Conservation (phyloP, 768 basidiomycete genomes). For the Stropharia rugosoannulata region DNA sequence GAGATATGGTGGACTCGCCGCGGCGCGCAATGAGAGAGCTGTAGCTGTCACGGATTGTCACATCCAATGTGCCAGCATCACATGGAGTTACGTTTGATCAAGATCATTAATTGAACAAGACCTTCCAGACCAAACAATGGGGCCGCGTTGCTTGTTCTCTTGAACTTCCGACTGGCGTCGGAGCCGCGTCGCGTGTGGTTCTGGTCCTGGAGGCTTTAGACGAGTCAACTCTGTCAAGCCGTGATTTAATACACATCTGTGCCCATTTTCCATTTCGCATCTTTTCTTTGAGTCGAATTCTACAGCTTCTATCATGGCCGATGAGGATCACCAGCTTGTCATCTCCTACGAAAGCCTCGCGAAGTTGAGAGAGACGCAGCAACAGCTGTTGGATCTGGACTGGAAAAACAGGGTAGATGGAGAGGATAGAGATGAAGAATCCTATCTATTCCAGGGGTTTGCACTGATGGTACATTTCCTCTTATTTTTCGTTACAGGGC, state of each 20-base stretch:
- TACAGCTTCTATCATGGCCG: constrained; percentile 9
- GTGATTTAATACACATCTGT: not conserved
- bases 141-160: no score
- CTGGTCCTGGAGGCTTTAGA: not conserved
- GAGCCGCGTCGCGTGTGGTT: not conserved
- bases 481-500: not conserved
- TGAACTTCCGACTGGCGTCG: not conserved
- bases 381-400: constrained; percentile 47
- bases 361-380: constrained; percentile 57
- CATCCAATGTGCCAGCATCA: no score
- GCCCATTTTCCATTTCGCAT: no score
- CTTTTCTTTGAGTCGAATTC: not conserved
- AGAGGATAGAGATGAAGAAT: constrained; percentile 45
- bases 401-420: constrained; percentile 39
- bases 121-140: no score
- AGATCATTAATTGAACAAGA: no score
- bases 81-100: no score
- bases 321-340: constrained; percentile 46
- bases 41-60: no score
- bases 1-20: not conserved
- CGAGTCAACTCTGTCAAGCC: not conserved
- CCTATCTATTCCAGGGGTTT: constrained; percentile 39
- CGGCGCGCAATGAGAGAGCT: no score
- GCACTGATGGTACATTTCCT: constrained; percentile 46
- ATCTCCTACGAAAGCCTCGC: constrained; percentile 60